Evolutionary conservation across 192 early-diverging fungal genomes (phyloP), one percentile per base, ranked within the genome.

Genomic region (Coemansia sp.): DNA sequence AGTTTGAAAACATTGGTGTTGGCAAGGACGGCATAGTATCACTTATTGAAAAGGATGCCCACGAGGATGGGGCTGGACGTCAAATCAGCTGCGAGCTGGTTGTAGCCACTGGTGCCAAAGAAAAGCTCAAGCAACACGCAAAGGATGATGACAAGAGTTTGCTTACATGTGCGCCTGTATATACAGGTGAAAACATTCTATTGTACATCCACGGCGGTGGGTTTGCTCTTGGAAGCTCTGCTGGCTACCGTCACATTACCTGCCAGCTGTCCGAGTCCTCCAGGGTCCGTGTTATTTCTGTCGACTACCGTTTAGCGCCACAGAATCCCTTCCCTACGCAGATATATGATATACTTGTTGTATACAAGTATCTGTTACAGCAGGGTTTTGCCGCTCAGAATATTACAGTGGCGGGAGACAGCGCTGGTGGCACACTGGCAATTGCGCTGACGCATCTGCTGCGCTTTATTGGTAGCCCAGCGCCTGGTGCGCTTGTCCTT

Each of bases 301-400:
- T 89, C 27, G 83, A 89, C 67, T 92, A 94, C 66, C 68, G 92
- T 11, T 57, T 92, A 7, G 82, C 91, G 0, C 91, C 92, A 0
- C 82, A 91, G 57, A 69, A 85, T 46, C 84, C 87, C 2, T 94
- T 91, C 70, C 92, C 91, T 11, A 65, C 82, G 25, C 88, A 85
- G 15, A 39, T 93, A 11, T 73, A 87, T 21, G 92, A 94, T 66
- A 80, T 83, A 21, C 34, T 94, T 21, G 84, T 87, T 14, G 87
- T 87, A 0, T 92, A 89, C 63, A 47, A 87, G 5, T 88, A 81
- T 57, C 75, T 93, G 9, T 63, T 84, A 12, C 46, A 48, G n/a
- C 9, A 23, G 14, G 46, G 46, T 0, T 48, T 48, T 48, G 11
- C 24, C 1, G 22, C 46, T 1, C 22, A 48, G 24, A 48, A 48